Conservation (phyloP, 805 yeast species). For the Dipodascopsis uninucleata region DNA sequence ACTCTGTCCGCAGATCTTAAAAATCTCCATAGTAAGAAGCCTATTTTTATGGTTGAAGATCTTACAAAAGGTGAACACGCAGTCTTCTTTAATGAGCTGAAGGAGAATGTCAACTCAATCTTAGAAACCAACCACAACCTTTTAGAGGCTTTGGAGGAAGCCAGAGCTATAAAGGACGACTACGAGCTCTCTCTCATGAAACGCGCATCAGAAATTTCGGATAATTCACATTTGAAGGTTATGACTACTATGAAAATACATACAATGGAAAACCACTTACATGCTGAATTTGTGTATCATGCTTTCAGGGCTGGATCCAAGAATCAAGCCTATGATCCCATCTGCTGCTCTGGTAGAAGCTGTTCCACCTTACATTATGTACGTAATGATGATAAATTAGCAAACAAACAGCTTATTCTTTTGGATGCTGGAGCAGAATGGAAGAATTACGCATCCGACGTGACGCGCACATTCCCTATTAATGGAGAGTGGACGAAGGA, state of each 20-base stretch:
- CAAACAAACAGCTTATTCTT: constrained; percentile 58
- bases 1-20: constrained; percentile 42
- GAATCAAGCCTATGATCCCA: constrained; percentile 85
- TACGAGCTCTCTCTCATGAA: constrained; percentile 73
- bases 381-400: constrained; percentile 65
- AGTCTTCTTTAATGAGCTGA: not conserved
- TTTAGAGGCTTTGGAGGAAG: constrained; percentile 73
- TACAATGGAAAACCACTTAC: constrained; percentile 80
- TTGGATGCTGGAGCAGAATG: constrained; percentile 98
- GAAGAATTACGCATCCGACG: constrained; percentile 88
- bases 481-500: constrained; percentile 86
- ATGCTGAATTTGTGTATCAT: constrained; percentile 93
- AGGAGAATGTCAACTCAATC: not conserved
- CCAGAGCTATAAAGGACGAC: constrained; percentile 78
- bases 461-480: constrained; percentile 92
- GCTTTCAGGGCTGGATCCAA: constrained; percentile 92
- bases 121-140: constrained; percentile 27
- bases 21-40: constrained; percentile 1
- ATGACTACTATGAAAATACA: constrained; percentile 92
- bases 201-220: constrained; percentile 80
- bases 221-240: constrained; percentile 82
- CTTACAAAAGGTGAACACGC: constrained; percentile 24
- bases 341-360: constrained; percentile 89
- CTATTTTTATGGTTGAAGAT: constrained; percentile 31
- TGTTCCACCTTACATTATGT: constrained; percentile 90